Base-by-base conservation (phyloP, 495 filamentous ascomycete species). In the Penicillium egyptiacum region DNA sequence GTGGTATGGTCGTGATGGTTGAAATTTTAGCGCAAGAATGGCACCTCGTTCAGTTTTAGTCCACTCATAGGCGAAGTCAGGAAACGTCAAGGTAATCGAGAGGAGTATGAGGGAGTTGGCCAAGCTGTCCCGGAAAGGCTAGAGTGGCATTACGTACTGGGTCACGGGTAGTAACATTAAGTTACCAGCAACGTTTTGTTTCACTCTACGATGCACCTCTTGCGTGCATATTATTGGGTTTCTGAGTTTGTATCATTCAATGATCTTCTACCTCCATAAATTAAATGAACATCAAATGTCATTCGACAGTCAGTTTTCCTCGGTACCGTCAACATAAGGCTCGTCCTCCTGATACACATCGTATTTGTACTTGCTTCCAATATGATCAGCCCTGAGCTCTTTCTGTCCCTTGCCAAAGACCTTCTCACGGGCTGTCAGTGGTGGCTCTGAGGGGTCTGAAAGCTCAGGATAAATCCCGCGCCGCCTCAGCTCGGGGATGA, bases 371-470 rank as follows among this genome's bases (percentile, higher is more conserved):
- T 51, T 59, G 54, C 75, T 81, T 14, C 81, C 83, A 9, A 66
- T 55, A 70, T 86, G 83, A 65, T 85, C 83, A 25, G 65, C 67
- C 50, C 81, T 67, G 35, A 85, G 60, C 51, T 74, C 73, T 26
- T 64, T 76, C 65, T 84, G 81, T 0, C 83, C 83, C 57, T 76
- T 77, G 5, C 83, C 82, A 72, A 81, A 84, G 0, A 86, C 65
- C 71, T 80, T 84, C 69, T 86, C 84, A n/a, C 83, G 70, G 22
- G 80, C 79, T 14, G 84, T 85, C 23, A 82, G 60, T 11, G 68
- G 64, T 45, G 80, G 76, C 22, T 76, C 78, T 30, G 62, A 63
- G 4, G 50, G 50, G 37, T 60, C 60, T 28, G 68, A 58, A 19
- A 56, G 53, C 46, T 72, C 73, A 4, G 68, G 66, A 48, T 74